Evolutionary conservation across 192 early-diverging fungal species (phyloP).

Genomic region (Entomortierella parvispora): DNA sequence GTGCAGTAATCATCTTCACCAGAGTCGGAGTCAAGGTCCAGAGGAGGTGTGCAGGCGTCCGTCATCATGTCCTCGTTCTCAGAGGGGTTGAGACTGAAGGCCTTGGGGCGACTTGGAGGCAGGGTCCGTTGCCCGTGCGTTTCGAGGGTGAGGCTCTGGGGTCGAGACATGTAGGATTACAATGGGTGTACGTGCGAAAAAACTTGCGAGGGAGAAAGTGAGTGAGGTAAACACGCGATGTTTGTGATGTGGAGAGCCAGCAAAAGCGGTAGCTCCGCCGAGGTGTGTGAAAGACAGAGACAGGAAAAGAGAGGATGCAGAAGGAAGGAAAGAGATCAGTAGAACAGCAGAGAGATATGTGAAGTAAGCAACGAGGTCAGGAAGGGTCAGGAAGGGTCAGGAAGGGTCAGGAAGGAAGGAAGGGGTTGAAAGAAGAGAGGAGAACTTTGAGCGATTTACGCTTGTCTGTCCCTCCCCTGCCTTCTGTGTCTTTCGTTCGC

Average conservation of each 20-base stretch:
- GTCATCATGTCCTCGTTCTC: slow-evolving; percentile 10
- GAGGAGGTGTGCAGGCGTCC: neutral
- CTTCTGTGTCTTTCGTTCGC: no score
- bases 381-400: neutral
- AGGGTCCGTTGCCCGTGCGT: no score
- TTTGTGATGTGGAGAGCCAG: neutral
- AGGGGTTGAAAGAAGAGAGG: neutral
- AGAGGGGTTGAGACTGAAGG: neutral
- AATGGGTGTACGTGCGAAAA: neutral
- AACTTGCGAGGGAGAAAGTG: neutral
- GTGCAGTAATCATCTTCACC: neutral
- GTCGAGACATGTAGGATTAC: no score
- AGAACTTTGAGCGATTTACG: neutral
- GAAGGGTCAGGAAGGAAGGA: neutral
- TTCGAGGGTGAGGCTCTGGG: no score
- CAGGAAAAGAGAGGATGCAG: neutral
- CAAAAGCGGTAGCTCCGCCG: neutral
- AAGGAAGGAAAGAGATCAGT: neutral
- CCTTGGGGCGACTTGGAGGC: no score
- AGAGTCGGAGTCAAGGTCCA: slow-evolving; percentile 9
- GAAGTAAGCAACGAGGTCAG: neutral
- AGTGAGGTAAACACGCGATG: neutral
- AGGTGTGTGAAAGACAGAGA: neutral
- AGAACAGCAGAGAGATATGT: neutral
- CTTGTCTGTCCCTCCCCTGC: no score